These are phyloP conservation scores for Hypoxylon sp. DNA, from an alignment of 2,329 filamentous ascomycete genomes.

Conservation along the genomic window DNA sequence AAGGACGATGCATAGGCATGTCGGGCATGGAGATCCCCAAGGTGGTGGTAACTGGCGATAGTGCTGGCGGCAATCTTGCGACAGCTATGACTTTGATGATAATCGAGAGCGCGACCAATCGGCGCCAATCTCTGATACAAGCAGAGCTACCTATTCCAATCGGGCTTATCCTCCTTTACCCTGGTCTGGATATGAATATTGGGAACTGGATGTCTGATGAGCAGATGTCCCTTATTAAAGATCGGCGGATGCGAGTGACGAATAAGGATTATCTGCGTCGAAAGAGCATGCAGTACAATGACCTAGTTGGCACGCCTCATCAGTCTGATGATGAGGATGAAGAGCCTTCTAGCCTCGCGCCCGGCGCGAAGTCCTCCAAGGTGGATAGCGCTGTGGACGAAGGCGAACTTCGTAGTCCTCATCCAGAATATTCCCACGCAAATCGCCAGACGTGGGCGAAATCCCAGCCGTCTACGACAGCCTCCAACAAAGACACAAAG, in stretches of 20 bases:
- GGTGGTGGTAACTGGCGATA: conserved; percentile 82
- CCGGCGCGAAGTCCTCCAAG: conserved; percentile 35
- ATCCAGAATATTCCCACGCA: conserved; percentile 65
- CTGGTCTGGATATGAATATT: conserved; percentile 95
- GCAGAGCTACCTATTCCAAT: conserved; percentile 78
- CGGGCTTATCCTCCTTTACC: conserved; percentile 88
- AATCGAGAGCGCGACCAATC: conserved; percentile 76
- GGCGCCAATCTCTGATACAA: conserved; percentile 67
- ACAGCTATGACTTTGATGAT: conserved; percentile 89
- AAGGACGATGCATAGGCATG: conserved; percentile 81
- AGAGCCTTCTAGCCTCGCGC: conserved; percentile 52
- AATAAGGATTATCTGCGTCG: conserved; percentile 83
- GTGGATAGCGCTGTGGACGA: conserved; percentile 36
- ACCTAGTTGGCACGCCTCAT: conserved; percentile 84
- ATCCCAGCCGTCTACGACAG: conserved; percentile 36
- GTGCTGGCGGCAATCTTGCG: conserved; percentile 84
- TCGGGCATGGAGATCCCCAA: conserved; percentile 74
- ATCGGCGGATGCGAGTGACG: conserved; percentile 80
- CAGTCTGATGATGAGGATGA: conserved; percentile 81
- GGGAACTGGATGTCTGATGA: conserved; percentile 99
- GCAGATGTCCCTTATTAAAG: conserved; percentile 93
- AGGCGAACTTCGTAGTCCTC: conserved; percentile 52
- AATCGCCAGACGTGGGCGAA: conserved; percentile 57
- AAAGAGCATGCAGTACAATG: conserved; percentile 90
- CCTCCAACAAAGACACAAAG: conserved; percentile 39